Percentiles rank a stretch among this genome's conserved stretches.
These are phyloP conservation scores for Willaertia magna DNA, from an alignment of 208 protist species.

Conservation along the genomic window DNA sequence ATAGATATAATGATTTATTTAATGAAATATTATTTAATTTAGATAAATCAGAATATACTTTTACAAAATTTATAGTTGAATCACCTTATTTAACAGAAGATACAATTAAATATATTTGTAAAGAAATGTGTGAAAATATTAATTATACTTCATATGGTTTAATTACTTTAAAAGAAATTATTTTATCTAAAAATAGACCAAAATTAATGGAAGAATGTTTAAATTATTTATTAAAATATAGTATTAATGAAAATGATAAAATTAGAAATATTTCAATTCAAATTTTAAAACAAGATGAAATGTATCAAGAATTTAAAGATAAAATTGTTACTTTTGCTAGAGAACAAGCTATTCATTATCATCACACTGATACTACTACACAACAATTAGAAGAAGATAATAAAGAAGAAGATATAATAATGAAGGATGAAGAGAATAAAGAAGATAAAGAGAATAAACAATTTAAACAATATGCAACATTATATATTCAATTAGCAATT, in stretches of 20 bases:
- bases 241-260: background rate
- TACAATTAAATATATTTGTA: background rate
- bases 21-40: background rate
- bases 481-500: background rate
- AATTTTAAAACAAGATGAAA: background rate
- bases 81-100: background rate
- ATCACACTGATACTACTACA: too few species aligned
- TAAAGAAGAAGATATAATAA: background rate
- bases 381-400: background rate
- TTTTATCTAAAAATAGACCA: background rate
- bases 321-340: background rate
- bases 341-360: too few species aligned
- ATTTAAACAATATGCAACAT: background rate
- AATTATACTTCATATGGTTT: background rate
- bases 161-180: background rate
- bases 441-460: too few species aligned
- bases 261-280: background rate
- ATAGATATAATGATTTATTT: background rate
- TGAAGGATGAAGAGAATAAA: too few species aligned
- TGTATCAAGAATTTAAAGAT: background rate
- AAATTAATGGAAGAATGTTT: background rate
- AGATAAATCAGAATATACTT: background rate
- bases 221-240: background rate
- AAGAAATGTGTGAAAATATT: background rate
- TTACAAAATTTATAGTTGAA: background rate